Base-by-base conservation (phyloP, 768 basidiomycete species). In the Clitopilus hobsonii region DNA sequence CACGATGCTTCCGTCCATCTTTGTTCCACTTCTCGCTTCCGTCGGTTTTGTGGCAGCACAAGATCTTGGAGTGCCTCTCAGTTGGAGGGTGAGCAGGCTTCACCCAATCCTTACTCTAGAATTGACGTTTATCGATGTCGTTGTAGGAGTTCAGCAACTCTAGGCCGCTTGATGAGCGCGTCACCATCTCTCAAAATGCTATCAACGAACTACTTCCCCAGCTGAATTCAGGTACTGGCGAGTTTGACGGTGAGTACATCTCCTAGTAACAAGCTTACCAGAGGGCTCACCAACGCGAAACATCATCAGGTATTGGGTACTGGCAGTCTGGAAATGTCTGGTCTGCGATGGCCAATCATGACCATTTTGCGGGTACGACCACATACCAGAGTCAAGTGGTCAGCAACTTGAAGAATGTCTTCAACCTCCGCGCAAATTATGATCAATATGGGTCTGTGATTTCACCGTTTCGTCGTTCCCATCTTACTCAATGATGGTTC, bases 301-400 rank as follows among this genome's bases (percentile, higher is more conserved):
- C n/a, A n/a, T n/a, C n/a, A 18, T 22, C 27, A 79, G 80, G 75
- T 5, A 74, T 83, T 36, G 72, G 77, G 32, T 81, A 72, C 55
- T 82, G 81, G 81, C 79, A 81, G 59, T 68, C 77, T 22, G 81
- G 69, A 1, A 83, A 82, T 51, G 79, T 74, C 8, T 78, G 70
- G 65, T 76, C 79, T 16, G 74, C 72, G n/a, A 69, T 78, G 67
- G 80, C 77, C 1, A 78, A 80, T 47, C 74, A 77, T 30, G 79
- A 81, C 56, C 61, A 68, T 26, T 64, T 70, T 11, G 65, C 74
- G 1, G 65, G 66, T n/a, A 72, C 68, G 7, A 74, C 63, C 4
- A 66, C 64, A 11, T 74, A 77, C 56, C 59, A 76, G 54, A 66
- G 63, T 0, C 56, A 59, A 20, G 78, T 80, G 11, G 63, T 73